Evolutionary conservation across 345 rosid genomes (phyloP), one percentile per base, ranked within the genome.

Genomic region (Conringia planisiliqua): DNA sequence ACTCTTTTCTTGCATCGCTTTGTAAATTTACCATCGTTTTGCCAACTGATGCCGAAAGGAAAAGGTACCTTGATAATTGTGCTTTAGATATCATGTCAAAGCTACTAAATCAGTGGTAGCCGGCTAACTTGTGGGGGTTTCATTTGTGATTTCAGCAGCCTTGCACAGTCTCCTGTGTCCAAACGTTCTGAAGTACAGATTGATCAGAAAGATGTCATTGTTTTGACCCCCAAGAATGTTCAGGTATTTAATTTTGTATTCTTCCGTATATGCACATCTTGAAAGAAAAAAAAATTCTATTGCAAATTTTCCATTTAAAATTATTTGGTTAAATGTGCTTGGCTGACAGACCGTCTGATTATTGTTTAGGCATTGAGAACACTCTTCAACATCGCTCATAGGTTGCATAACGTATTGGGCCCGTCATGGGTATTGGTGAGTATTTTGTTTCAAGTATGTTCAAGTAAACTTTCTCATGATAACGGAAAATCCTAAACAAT

Each of bases 401-500:
- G 99, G 71, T 81, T 95, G 77, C 92, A 90, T 81, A 92, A 92
- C 77, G 97, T 92, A 44, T 83, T 95, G 82, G 99, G 99, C 36
- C 97, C 97, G n/a, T 95, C 99, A 17, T 95, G 99, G 99, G 94
- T 92, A 79, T 81, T 95, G 96, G 98, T 91, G 86, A 77, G 97
- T 82, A 70, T 24, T 70, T 64, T 79, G 58, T 63, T 78, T 70
- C 52, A 50, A 16, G 16, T 67, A 68, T 68, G 44, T 42, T 77
- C 58, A 40, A 30, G 70, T 66, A 72, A 72, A 24, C 20, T 42
- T 48, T 66, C 57, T 66, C 73, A 50, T 66, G 51, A 78, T 66
- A 72, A 78, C 32, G 12, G 17, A 11, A 32, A 39, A 50, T 72
- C 62, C 10, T 38, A 69, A 78, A 78, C 39, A 61, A 67, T 85